Conservation (phyloP, 2,329 filamentous ascomycete species). For the Penicillium sp. region DNA sequence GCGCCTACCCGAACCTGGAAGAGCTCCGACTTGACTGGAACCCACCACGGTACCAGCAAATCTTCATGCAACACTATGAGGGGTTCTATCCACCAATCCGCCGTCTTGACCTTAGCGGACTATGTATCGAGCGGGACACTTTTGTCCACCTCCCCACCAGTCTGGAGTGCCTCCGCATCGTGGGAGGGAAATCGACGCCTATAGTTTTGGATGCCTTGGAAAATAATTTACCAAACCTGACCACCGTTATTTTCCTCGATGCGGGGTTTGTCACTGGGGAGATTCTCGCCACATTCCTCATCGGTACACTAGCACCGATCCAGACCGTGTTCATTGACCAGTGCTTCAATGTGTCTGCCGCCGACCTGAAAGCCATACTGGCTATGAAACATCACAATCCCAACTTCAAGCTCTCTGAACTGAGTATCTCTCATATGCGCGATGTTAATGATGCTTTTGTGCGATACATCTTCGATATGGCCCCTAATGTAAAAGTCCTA, state of each 20-base stretch:
- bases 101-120: conserved; percentile 29
- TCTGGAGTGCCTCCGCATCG: conserved; percentile 31
- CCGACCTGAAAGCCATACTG: neutral
- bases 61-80: conserved; percentile 7
- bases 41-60: conserved; percentile 20
- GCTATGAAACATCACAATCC: neutral
- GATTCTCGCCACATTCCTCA: conserved; percentile 17
- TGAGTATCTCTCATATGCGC: conserved; percentile 28
- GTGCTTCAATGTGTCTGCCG: conserved; percentile 18
- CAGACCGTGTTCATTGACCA: conserved; percentile 27
- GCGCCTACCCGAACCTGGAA: conserved; percentile 30
- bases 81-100: conserved; percentile 22
- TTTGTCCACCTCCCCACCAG: conserved; percentile 23
- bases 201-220: neutral
- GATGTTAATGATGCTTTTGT: conserved; percentile 28
- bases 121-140: conserved; percentile 19
- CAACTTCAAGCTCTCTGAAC: conserved; percentile 23
- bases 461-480: conserved; percentile 14
- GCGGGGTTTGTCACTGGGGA: conserved; percentile 21
- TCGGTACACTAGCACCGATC: conserved; percentile 21
- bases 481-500: conserved; percentile 32
- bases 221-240: conserved; percentile 23
- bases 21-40: conserved; percentile 32
- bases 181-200: conserved; percentile 20
- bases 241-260: conserved; percentile 29